phyloP scores from a whole-genome alignment of 2,329 filamentous ascomycete species.

The Cryphonectria radicalis region DNA sequence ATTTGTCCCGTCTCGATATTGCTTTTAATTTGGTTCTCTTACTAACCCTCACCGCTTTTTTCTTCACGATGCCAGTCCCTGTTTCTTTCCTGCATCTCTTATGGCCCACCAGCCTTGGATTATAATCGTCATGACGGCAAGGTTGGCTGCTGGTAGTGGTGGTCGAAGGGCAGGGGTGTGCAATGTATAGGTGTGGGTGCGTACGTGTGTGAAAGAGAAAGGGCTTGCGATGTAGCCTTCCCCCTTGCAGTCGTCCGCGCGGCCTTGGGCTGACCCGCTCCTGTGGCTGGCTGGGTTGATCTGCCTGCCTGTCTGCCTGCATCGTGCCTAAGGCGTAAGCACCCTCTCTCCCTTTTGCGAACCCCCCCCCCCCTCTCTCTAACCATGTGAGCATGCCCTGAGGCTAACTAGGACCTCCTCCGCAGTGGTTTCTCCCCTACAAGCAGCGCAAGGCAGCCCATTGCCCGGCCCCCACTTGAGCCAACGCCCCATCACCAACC shows the following conservation, averaged over 20 bases:
- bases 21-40: not conserved
- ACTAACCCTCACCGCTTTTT: constrained; percentile 3
- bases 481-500: not conserved
- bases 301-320: not conserved
- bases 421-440: not conserved
- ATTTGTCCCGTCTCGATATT: not conserved
- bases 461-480: not conserved
- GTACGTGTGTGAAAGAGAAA: not conserved
- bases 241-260: not conserved
- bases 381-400: not conserved
- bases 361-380: no score
- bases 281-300: not conserved
- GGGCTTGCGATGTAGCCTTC: not conserved
- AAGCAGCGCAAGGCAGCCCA: not conserved
- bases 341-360: not conserved
- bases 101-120: not conserved
- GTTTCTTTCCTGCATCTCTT: not conserved
- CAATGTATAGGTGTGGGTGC: no score
- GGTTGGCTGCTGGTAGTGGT: not conserved
- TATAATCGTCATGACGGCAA: not conserved
- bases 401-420: not conserved
- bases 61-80: not conserved
- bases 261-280: not conserved
- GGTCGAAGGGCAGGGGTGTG: not conserved
- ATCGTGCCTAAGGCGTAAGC: not conserved